phyloP scores from a whole-genome alignment of 345 rosid species.

The Populus pruinosa region DNA sequence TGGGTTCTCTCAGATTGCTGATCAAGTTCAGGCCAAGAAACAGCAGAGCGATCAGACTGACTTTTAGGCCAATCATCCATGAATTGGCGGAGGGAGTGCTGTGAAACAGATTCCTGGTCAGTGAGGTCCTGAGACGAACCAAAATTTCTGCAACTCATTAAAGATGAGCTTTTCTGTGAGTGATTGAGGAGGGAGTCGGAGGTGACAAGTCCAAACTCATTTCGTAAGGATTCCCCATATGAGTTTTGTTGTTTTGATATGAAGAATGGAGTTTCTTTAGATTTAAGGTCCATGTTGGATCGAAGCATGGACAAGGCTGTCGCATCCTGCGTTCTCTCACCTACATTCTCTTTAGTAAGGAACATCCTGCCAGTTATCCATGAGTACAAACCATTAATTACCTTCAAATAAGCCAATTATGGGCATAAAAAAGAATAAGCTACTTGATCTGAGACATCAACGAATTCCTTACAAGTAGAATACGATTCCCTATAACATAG shows the following conservation, averaged over 20 bases:
- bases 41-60: conserved; percentile 33
- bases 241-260: conserved; percentile 32
- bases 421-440: not conserved
- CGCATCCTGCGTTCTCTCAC: conserved; percentile 31
- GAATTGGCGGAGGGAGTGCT: conserved; percentile 52
- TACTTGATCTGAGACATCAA: not conserved
- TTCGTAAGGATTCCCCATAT: conserved; percentile 25
- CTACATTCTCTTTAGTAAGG: conserved; percentile 26
- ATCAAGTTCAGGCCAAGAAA: conserved; percentile 48
- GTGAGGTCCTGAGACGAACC: conserved; percentile 39
- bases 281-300: conserved; percentile 25
- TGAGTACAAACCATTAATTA: not conserved
- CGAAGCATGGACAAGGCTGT: conserved; percentile 28
- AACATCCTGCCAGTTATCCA: conserved; percentile 41
- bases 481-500: no score
- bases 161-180: conserved; percentile 33
- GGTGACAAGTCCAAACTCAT: conserved; percentile 41
- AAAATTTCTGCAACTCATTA: conserved; percentile 30
- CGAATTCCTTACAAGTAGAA: not conserved
- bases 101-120: conserved; percentile 35
- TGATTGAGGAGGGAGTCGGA: conserved; percentile 48
- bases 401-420: not conserved
- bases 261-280: conserved; percentile 37
- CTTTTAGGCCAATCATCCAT: conserved; percentile 57
- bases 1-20: conserved; percentile 52